Evolutionary conservation across 495 filamentous ascomycete genomes (phyloP), one percentile per base, ranked within the genome.

Genomic region (Acidomyces sp.): DNA sequence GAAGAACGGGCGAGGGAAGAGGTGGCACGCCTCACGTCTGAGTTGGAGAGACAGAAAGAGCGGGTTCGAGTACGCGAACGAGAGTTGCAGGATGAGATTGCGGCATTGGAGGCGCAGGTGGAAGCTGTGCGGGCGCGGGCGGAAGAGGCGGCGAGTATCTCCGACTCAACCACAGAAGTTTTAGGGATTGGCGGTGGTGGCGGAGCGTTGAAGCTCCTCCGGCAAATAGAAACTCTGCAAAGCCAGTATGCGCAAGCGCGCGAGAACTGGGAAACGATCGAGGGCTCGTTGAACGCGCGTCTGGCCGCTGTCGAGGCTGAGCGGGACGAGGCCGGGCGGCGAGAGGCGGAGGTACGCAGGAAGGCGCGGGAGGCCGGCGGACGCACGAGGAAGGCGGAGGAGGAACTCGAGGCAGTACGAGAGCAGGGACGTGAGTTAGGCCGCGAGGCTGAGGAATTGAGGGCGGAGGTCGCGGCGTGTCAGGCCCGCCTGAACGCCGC

Each of bases 231-330:
- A 66, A 95, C 84, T 2, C 62, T 99, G 35, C 92, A 96, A 61
- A 88, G 81, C 3, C 92, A 99, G 59, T 93, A 99, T 59, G 78
- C 85, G 0, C 75, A 85, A 36, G 90, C 92, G 2, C 88, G 82
- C 45, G 86, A 93, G 51, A 99, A 96, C 56, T 99, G 92, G 92
- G 86, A 95, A 45, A 82, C 85, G 0, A 82, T 96, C 33, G 88
- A 99, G 50, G 72, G 81, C 10, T 86, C 82, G 0, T 61, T 96
- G 32, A 68, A 84, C 25, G 69, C 79, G 16, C 69, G 85, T 32
- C 67, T 92, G 20, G 67, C 74, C 1, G 76, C 64, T 39, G 64
- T 94, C 7, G 90, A 99, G 55, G 85, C 78, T 54, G 92, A 99
- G 53, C 66, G 86, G 31, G 88, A 96, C 52, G 88, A 96, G 45